Base-by-base conservation (phyloP, 257 asterid genomes). In the Forsythia viridissima region DNA sequence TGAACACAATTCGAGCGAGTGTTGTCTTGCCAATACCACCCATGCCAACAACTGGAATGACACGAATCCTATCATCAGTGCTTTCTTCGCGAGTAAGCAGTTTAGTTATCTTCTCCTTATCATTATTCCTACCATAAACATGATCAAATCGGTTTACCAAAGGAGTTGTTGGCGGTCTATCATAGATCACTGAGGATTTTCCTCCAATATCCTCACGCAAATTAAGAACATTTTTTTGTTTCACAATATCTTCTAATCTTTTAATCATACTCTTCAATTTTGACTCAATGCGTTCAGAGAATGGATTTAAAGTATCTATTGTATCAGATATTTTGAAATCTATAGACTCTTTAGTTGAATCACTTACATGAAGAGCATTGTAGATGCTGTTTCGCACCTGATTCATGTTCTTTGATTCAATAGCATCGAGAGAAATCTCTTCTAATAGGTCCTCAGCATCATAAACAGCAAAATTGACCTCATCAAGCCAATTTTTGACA, bases 21-120 rank as follows among this genome's bases (percentile, higher is more conserved):
- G 92, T 90, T 3, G 91, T 90, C 82, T 88, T 90, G 75, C 92
- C 94, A 40, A 90, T 80, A 12, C 92, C 93, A 38, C 90, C 91
- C 92, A 90, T 88, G 71, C 94, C 97, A 83, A 89, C 87, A 68
- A 89, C 88, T 71, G 94, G 92, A 83, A 89, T 82, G 71, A 88
- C 88, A n/a, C 88, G 74, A 69, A 85, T 78, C 61, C 70, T 77
- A 6, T 81, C 83, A 9, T 38, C 68, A 81, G 76, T 21, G 2
- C 38, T 69, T 75, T 84, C 88, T 44, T 76, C 75, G 38, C 66
- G 42, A 12, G 88, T 80, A 87, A 88, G 63, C 88, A 84, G 82
- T 8, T 79, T 80, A 20, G 74, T 68, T 71, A 91, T 86, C 2
- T 82, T 77, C 5, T 84, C 90, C 76, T 72, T 84, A 55, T 91